Evolutionary conservation across 2,329 filamentous ascomycete genomes (phyloP).

Genomic region (Dactylellina drechsleri): DNA sequence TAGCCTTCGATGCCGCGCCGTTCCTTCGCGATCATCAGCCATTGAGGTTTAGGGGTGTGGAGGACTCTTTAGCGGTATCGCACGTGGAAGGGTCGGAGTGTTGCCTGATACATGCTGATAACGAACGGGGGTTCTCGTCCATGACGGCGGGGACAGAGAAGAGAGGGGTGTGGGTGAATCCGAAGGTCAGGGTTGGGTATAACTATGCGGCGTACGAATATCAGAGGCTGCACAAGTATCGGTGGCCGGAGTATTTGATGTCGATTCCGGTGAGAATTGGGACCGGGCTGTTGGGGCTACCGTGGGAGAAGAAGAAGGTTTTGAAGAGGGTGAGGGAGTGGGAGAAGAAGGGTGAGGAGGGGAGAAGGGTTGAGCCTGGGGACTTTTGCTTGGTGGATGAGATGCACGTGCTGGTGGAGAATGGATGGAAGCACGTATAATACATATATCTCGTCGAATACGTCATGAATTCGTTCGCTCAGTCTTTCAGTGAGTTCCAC

Average conservation of each 20-base stretch:
- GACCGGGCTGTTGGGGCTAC: constrained; percentile 60
- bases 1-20: constrained; percentile 67
- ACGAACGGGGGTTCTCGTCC: constrained; percentile 64
- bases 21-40: constrained; percentile 64
- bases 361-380: constrained; percentile 62
- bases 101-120: constrained; percentile 79
- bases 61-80: constrained; percentile 70
- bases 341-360: constrained; percentile 61
- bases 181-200: constrained; percentile 75
- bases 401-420: constrained; percentile 70
- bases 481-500: no score
- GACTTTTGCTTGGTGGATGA: constrained; percentile 68
- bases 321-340: constrained; percentile 62
- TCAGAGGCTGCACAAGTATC: constrained; percentile 56
- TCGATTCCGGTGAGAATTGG: constrained; percentile 63
- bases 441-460: neutral
- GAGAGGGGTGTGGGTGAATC: constrained; percentile 74
- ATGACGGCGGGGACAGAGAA: constrained; percentile 6
- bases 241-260: constrained; percentile 66
- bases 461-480: no score
- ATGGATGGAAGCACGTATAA: constrained; percentile 71
- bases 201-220: constrained; percentile 67
- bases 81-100: constrained; percentile 83
- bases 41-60: constrained; percentile 72
- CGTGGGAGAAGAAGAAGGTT: constrained; percentile 62